Base-by-base conservation (phyloP, 2,329 filamentous ascomycete genomes). In the Cyphellophora attinorum region DNA sequence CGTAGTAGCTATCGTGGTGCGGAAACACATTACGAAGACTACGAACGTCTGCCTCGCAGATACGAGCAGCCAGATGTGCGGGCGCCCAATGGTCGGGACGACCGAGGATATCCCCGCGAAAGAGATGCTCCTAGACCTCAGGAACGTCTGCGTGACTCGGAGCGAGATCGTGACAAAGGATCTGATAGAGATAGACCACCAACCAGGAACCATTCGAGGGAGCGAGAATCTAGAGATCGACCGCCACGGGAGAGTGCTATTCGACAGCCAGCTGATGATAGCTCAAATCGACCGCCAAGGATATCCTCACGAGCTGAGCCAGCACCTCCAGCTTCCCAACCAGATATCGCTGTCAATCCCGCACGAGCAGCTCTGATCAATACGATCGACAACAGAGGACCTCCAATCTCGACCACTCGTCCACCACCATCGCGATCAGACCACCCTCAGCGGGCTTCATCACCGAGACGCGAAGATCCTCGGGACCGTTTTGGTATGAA, bases 1-100 rank as follows among this genome's bases (percentile, higher is more conserved):
- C 56, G 61, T 12, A 47, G 50, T 40, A 53, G 49, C 30, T 59
- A 59, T 23, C 49, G 55, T 37, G 58, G 60, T 13, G 56, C 54
- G 30, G 51, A 52, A 12, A 52, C 57, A 27, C 39, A 52, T 3
- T 56, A 57, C 33, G 61, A 65, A 33, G 53, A 52, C 14, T 39
- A 53, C 15, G 42, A 50, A 3, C 43, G 40, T 21, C 58, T 59
- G 34, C 37, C 48, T 31, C 48, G 60, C 25, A 49, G 47, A 35
- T 59, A 59, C 42, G 57, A 57, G 10, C 57, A 59, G 29, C 42
- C 54, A 10, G 45, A 46, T 30, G 54, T 52, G n/a, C 41, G 49
- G 18, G 17, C 40, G 15, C 39, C 42, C 41, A 27, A 19, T 29
- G 19, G 33, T 23, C 42, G 46, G 3, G 46, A 49, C 11, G 46